Base-by-base conservation (phyloP, 768 basidiomycete genomes). In the Serendipita sp. region DNA sequence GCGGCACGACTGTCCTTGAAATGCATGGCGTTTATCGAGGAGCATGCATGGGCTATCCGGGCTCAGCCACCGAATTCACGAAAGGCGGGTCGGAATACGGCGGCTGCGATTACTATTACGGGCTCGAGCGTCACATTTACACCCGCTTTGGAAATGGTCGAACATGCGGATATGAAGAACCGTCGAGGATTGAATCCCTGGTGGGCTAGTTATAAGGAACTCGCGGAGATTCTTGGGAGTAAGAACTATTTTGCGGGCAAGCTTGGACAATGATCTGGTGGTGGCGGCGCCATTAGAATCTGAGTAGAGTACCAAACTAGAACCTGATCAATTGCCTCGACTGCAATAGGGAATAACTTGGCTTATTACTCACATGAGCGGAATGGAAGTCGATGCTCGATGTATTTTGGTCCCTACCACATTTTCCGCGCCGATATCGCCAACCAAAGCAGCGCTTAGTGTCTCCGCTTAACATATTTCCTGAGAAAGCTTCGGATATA, bases 1-100 rank as follows among this genome's bases (percentile, higher is more conserved):
- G 96, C 91, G 2, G 85, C 86, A 20, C 4, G 96, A 33, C 80
- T 97, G 45, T 84, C 95, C 5, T 77, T 95, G 65, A 86, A 90
- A 68, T 95, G 90, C 75, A 93, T 99, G 90, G 76, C 83, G 34
- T 98, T 96, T 81, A 79, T 98, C 64, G 96, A 98, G 74, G 71
- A 81, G 60, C 84, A 95, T 66, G 87, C 90, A 70, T 75, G 76
- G 24, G 69, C 72, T 30, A 71, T 90, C n/a, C 68, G 72, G 42
- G 71, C 73, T 42, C 80, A 85, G 65, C 76, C 78, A 0, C 72
- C 73, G 2, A 83, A 83, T 66, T 68, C 75, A 45, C 78, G 82
- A 66, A 76, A 78, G 33, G 85, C 85, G 7, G 70, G 68, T 16
- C 63, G 60, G 45, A 85, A 88, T 66, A 81, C 82, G 14, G 93